Base-by-base conservation (phyloP, 2,329 filamentous ascomycete genomes). In the Cladosporium sp. region DNA sequence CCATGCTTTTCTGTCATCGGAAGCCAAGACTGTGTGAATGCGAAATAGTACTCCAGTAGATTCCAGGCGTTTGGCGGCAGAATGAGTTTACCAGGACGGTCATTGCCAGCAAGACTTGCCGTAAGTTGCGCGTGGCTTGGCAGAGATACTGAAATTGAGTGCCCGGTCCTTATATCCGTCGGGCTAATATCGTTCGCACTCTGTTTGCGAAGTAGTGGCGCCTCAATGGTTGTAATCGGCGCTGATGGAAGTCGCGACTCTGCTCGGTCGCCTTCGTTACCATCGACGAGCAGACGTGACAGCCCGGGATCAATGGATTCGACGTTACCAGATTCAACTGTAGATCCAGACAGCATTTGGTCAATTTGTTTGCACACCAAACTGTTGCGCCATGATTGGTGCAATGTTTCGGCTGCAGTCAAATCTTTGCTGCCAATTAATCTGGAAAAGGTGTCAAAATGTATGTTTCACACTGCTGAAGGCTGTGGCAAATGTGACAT, bases 1-100 rank as follows among this genome's bases (percentile, higher is more conserved):
- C 78, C 75, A 42, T 84, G 78, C 54, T 83, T 85, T 55, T 88
- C 83, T 9, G 85, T 72, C 20, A 91, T 82, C 0, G 86, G 86
- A 20, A 91, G 75, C 86, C 86, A 91, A 47, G 78, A 82, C 62
- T 90, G 84, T 0, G 83, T 87, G 58, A 87, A 88, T 1, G 84
- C 79, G 53, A 88, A 86, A 62, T 88, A 90, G 4, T 85, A 75
- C 56, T 89, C 84, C 33, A 90, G 69, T 3, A 90, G 73, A 2
- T 76, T 72, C 71, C 74, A 82, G 61, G 76, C 79, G 59, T 79
- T 76, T 13, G 65, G 60, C 13, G 76, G 82, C 0, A 85, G 68
- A 35, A 64, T 40, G 3, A 58, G 42, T 13, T 48, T 48, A 3
- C 18, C 22, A 5, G 45, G 19, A n/a, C 12, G 36, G 7, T 39